These are phyloP conservation scores for Nakazawaea wickerhamii DNA, from an alignment of 805 yeast species.

Conservation along the genomic window DNA sequence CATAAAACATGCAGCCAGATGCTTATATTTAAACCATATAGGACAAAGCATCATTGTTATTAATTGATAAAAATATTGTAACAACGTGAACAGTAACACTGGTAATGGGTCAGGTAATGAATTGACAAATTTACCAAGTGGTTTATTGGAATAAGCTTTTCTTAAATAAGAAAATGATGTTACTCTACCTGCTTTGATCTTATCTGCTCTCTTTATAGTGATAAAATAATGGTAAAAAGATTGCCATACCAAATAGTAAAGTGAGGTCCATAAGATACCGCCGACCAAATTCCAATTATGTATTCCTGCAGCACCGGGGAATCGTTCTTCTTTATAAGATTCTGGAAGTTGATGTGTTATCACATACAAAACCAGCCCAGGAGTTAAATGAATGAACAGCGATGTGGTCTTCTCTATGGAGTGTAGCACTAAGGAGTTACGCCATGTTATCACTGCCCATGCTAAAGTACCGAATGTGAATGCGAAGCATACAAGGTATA, in stretches of 20 bases:
- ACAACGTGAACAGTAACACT: constrained; percentile 76
- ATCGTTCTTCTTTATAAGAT: constrained; percentile 47
- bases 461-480: constrained; percentile 84
- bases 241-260: constrained; percentile 88
- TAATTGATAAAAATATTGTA: constrained; percentile 84
- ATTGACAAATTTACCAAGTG: constrained; percentile 74
- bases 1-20: constrained; percentile 63
- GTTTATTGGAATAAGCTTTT: constrained; percentile 57
- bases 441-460: constrained; percentile 94
- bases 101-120: constrained; percentile 80
- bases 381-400: constrained; percentile 84
- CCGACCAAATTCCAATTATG: constrained; percentile 66
- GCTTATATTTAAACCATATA: constrained; percentile 71
- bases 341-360: constrained; percentile 70
- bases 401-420: constrained; percentile 90
- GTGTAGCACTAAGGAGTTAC: constrained; percentile 88
- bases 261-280: constrained; percentile 73
- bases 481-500: constrained; percentile 81
- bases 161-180: constrained; percentile 86
- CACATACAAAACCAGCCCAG: constrained; percentile 83
- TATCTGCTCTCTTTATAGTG: constrained; percentile 70
- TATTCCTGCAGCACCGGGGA: constrained; percentile 74
- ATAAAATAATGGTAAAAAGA: constrained; percentile 85
- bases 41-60: constrained; percentile 87
- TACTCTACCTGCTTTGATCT: constrained; percentile 79